Base-by-base conservation (phyloP, 179 eudicot genomes). In the Heliamphora pulchella region DNA sequence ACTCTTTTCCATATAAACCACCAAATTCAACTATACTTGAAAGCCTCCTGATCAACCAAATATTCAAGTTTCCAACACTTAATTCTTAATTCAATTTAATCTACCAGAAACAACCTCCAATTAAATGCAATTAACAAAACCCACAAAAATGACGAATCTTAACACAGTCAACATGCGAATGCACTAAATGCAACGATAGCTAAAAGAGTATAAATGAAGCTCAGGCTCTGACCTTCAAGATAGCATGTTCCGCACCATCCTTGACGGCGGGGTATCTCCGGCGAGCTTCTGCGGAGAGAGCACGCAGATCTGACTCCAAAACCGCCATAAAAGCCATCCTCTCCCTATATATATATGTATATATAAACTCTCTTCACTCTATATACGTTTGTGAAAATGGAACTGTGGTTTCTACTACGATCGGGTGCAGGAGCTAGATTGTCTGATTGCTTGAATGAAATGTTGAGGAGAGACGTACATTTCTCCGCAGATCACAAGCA, bases 191-290 rank as follows among this genome's bases (percentile, higher is more conserved):
- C n/a, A 74, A 54, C 47, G 62, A 54, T 54, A 18, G 3, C 8
- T 5, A 5, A 22, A 39, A 8, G 20, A 18, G 47, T 14, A 4
- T 8, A 58, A 58, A 43, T 22, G 53, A 43, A 22, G 17, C 17
- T 61, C 31, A 43, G n/a, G 17, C 11, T 61, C 31, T 3, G 61
- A 96, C 99, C 97, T 96, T 96, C 17, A 96, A 57, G 41, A 96
- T 96, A 22, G 98, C 99, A 80, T 96, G 99, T 68, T 96, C 99
- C 7, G 99, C 99, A 47, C 89, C 99, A 77, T 96, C 99, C 79
- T 96, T 96, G 65, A 96, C 87, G 78, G 99, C 91, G 62, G 99
- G 99, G 58, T 94, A 88, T 50, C 93, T 89, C 79, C 99, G 97
- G 81, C 98, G 98, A 84, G 99, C 94, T 86, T 96, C 99, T 22